Percentiles rank a stretch among this genome's conserved stretches.
Conservation (phyloP, 1,139 yeast species). For the Taiozyma onychis region DNA sequence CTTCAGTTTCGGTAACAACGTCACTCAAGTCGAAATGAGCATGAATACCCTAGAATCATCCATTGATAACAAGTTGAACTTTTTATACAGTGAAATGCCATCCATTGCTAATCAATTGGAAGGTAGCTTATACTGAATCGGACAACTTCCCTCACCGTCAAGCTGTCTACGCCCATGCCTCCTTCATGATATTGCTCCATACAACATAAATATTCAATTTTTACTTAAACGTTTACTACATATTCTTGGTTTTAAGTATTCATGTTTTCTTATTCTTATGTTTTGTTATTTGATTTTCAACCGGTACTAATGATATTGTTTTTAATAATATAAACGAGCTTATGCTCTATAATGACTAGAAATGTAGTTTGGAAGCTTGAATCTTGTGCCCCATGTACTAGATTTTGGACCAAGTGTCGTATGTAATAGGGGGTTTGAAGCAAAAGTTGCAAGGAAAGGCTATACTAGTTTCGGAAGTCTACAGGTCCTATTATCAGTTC, state of each 20-base stretch:
- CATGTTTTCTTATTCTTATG: neutral
- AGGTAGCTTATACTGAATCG: neutral
- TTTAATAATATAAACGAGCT: neutral
- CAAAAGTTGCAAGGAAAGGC: neutral
- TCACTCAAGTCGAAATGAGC: neutral
- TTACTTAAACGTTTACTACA: neutral
- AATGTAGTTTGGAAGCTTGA: neutral
- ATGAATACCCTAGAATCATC: neutral
- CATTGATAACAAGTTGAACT: conserved; percentile 4
- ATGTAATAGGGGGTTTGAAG: neutral
- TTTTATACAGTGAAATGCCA: conserved; percentile 4
- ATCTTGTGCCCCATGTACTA: neutral
- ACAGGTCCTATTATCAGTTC: neutral
- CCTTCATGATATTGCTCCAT: neutral
- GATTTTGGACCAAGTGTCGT: neutral
- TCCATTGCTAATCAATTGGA: conserved; percentile 1
- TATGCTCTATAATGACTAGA: neutral
- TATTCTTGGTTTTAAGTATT: neutral
- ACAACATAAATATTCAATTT: neutral
- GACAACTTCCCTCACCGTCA: neutral
- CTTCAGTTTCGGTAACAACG: neutral
- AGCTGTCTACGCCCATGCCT: neutral
- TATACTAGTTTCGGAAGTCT: neutral
- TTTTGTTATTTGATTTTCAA: neutral
- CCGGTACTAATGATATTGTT: neutral